phyloP scores from a whole-genome alignment of 805 yeast genomes.

The Alloascoidea hylecoeti region DNA sequence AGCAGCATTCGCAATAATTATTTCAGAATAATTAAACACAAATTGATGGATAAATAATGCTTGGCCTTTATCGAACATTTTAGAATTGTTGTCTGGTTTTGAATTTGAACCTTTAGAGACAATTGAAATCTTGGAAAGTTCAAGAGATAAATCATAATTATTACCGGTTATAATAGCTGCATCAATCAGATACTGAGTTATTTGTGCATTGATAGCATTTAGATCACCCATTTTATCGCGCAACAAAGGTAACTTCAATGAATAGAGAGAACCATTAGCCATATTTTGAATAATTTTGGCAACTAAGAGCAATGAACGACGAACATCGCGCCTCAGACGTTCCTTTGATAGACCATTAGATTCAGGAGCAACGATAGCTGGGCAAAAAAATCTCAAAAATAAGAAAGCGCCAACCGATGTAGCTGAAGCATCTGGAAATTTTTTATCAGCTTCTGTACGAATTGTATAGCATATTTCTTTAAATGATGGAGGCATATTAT shows the following conservation, averaged over 20 bases:
- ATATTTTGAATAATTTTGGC: conserved; percentile 16
- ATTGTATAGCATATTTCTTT: conserved; percentile 50
- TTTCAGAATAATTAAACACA: conserved; percentile 33
- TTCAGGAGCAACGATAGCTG: conserved; percentile 76
- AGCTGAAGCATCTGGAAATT: conserved; percentile 44
- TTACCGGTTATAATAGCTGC: background rate
- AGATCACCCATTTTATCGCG: background rate
- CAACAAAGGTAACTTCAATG: conserved; percentile 23
- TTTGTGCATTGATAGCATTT: background rate
- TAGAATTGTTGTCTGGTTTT: too few relatives aligned
- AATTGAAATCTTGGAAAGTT: too few relatives aligned
- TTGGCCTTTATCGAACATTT: conserved; percentile 29
- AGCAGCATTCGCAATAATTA: conserved; percentile 11
- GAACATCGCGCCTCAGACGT: conserved; percentile 8
- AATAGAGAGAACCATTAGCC: conserved; percentile 10
- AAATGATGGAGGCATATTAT: conserved; percentile 44
- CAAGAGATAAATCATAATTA: too few relatives aligned
- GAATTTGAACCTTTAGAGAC: background rate
- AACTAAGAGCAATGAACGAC: conserved; percentile 11
- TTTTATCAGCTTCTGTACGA: conserved; percentile 33
- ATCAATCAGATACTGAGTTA: background rate
- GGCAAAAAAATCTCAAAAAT: conserved; percentile 62
- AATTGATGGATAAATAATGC: conserved; percentile 29
- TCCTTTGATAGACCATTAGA: conserved; percentile 16
- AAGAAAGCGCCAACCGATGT: conserved; percentile 75